Evolutionary conservation across 129 eudicot species (phyloP).

Genomic region (Escallonia rubra): DNA sequence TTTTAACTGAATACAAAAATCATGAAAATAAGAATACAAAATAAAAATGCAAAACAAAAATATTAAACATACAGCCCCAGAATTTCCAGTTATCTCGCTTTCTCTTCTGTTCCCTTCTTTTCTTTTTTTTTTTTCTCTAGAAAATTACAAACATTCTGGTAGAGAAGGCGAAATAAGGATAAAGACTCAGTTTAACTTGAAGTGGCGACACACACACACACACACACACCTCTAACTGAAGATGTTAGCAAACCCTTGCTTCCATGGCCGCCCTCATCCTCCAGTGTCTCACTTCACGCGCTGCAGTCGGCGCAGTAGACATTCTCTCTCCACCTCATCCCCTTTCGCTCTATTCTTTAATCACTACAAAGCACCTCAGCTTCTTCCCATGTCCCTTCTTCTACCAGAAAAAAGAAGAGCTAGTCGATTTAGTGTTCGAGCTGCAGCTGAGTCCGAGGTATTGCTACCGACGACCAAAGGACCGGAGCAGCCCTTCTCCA

Average conservation of each 20-base stretch:
- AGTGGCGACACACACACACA: too few relatives aligned
- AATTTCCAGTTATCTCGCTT: too few relatives aligned
- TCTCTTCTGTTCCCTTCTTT: too few relatives aligned
- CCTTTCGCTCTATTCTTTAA: neutral
- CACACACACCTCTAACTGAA: too few relatives aligned
- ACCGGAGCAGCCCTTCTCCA: constrained; percentile 30
- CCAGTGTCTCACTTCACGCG: neutral
- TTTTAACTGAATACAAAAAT: too few relatives aligned
- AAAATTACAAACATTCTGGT: too few relatives aligned
- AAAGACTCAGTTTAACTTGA: too few relatives aligned
- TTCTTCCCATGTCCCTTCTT: neutral
- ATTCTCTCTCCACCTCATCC: neutral
- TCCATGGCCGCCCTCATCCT: neutral
- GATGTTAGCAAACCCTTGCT: neutral
- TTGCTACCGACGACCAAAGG: constrained; percentile 9
- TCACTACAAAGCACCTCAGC: neutral
- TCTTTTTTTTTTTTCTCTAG: too few relatives aligned
- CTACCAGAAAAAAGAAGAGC: neutral
- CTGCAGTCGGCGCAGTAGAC: neutral
- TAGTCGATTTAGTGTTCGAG: constrained; percentile 5
- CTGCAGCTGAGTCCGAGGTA: neutral
- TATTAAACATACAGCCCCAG: too few relatives aligned
- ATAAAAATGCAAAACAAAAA: too few relatives aligned
- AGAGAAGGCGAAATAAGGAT: too few relatives aligned
- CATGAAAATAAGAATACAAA: too few relatives aligned